Base-by-base conservation (phyloP, 75 land plant genomes). In the Isoetes taiwanensis region DNA sequence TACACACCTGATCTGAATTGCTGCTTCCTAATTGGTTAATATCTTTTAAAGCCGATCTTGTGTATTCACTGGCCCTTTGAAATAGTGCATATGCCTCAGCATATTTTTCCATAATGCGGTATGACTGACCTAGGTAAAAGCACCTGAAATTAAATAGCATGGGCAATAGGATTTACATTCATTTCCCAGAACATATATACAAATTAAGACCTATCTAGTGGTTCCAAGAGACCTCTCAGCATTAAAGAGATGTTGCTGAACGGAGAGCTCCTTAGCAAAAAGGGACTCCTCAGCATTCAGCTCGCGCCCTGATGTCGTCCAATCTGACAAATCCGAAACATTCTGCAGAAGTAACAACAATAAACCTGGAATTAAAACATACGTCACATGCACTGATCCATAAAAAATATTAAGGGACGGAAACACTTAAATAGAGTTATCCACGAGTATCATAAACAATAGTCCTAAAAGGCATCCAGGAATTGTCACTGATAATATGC, bases 291-390 rank as follows among this genome's bases (percentile, higher is more conserved):
- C 95, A 27, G 57, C 58, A 30, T 63, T 83, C 46, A 69, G 77
- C 28, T 81, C 83, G 65, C 96, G 78, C 57, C 83, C 86, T 41
- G 98, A 93, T 40, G 80, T 84, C 54, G 78, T 82, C 57, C 87
- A 73, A 64, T 93, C 98, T 26, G 78, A 69, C 16, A 93, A 67
- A 75, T 93, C 96, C 48, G 79, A 60, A 40, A 70, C 70, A 62
- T 84, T 93, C 98, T 93, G 86, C 39, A 34, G 52, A 30, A 10
- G n/a, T n/a, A n/a, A n/a, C n/a, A n/a, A n/a, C n/a, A n/a, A n/a
- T n/a, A n/a, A n/a, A n/a, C n/a, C n/a, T n/a, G n/a, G n/a, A n/a
- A n/a, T n/a, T n/a, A n/a, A n/a, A n/a, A n/a, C n/a, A n/a, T n/a
- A n/a, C n/a, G n/a, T n/a, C n/a, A n/a, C n/a, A n/a, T n/a, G n/a